Evolutionary conservation across 2,329 filamentous ascomycete genomes (phyloP).

Genomic region (Balansia obtecta): DNA sequence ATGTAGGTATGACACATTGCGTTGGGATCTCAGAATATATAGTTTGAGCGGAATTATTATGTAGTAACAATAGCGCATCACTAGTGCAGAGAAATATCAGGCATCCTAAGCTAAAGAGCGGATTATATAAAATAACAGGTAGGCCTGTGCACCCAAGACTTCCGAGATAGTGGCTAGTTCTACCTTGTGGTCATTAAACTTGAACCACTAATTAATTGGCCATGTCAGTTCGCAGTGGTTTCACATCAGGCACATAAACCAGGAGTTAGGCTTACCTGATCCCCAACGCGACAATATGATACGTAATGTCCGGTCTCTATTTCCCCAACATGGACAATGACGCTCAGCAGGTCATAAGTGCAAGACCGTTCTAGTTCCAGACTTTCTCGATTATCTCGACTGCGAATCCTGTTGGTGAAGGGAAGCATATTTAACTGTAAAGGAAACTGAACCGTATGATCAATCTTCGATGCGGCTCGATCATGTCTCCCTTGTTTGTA

Average conservation of each 20-base stretch:
- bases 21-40: background rate
- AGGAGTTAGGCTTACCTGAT: constrained; percentile 33
- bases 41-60: background rate
- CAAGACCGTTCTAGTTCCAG: constrained; percentile 52
- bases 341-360: constrained; percentile 76
- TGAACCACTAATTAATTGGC: constrained; percentile 58
- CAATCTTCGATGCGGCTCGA: constrained; percentile 70
- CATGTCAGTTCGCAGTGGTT: background rate
- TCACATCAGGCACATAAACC: constrained; percentile 4
- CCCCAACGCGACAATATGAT: constrained; percentile 73
- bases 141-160: constrained; percentile 76
- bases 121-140: constrained; percentile 79
- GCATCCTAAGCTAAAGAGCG: constrained; percentile 35
- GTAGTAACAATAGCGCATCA: background rate
- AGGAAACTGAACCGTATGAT: constrained; percentile 76
- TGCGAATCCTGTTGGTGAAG: constrained; percentile 60
- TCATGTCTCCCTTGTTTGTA: constrained; percentile 54
- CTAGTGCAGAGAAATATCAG: background rate
- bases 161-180: constrained; percentile 73
- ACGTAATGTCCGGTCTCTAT: constrained; percentile 89
- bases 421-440: constrained; percentile 81
- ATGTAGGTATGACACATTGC: too few relatives aligned
- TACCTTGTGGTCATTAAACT: constrained; percentile 91
- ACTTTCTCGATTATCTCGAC: constrained; percentile 36
- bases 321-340: constrained; percentile 87